These are phyloP conservation scores for Tuber magnatum DNA, from an alignment of 495 filamentous ascomycete species.

Conservation along the genomic window DNA sequence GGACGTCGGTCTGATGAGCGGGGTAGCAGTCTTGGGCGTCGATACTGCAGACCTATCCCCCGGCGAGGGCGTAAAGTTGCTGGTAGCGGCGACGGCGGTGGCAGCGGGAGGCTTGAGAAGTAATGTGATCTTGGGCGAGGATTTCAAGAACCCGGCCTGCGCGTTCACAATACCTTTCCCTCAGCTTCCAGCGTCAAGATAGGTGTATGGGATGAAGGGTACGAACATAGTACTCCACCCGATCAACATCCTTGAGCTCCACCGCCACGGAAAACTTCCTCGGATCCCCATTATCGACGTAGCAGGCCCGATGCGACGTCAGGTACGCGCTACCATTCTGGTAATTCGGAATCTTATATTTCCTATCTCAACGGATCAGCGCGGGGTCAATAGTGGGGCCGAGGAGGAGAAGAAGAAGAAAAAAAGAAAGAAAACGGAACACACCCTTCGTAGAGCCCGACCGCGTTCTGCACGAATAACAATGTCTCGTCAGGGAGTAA, in stretches of 20 bases:
- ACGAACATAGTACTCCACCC: conserved; percentile 78
- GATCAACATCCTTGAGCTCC: conserved; percentile 83
- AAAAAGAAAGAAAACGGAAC: conserved; percentile 36
- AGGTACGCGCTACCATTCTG: conserved; percentile 95
- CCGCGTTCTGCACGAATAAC: conserved; percentile 92
- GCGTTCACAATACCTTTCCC: conserved; percentile 26
- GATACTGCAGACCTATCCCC: conserved; percentile 48
- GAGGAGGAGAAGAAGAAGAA: not conserved
- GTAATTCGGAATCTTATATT: conserved; percentile 87
- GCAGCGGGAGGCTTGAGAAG: conserved; percentile 60
- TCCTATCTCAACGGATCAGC: conserved; percentile 49
- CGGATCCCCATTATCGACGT: conserved; percentile 83
- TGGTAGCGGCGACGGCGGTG: conserved; percentile 44
- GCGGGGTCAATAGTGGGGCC: conserved; percentile 11
- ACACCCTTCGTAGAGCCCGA: conserved; percentile 96
- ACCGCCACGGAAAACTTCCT: conserved; percentile 77
- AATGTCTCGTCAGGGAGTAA: conserved; percentile 83
- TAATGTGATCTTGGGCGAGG: conserved; percentile 85
- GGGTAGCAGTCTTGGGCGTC: conserved; percentile 47
- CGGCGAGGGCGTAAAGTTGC: conserved; percentile 43
- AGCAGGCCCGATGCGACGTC: conserved; percentile 89
- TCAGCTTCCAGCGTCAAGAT: not conserved
- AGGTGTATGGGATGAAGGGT: not conserved
- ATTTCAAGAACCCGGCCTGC: conserved; percentile 89
- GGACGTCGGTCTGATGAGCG: conserved; percentile 47